Evolutionary conservation across 192 early-diverging fungal species (phyloP), one percentile per base, ranked within the genome.

Genomic region (Pilobolus umbonatus): DNA sequence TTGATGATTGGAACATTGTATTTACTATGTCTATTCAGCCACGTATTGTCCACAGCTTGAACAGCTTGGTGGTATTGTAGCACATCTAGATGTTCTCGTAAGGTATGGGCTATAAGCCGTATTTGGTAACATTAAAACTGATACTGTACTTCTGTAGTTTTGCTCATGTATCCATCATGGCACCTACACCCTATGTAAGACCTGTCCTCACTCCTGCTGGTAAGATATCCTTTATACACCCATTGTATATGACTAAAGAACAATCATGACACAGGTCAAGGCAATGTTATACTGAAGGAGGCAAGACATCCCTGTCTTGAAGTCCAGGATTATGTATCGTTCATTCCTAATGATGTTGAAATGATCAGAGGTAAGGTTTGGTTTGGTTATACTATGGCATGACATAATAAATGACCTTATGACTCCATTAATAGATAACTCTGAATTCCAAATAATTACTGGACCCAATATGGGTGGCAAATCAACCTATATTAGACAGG

Each of bases 391-490:
- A n/a, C n/a, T n/a, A n/a, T n/a, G n/a, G n/a, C 28, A 14, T 54
- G 15, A 8, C 9, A 36, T 36, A 36, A 17, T 14, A 17, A 45
- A 45, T 45, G 5, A 6, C n/a, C n/a, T n/a, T n/a, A 57, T 29
- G 31, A 7, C 42, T 19, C 46, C 21, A 40, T 28, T 7, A 39
- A 45, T 51, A 82, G 81, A 66, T 61, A 56, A 73, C 22, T 77
- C 75, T 4, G 85, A 86, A 62, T 95, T 98, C 58, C 79, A 84
- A 28, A 92, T 98, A 34, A 95, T 98, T 45, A 95, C 94, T 0
- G 95, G 95, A 0, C 96, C 96, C 14, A 98, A 98, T 72, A 98
- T 98, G 96, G 93, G 94, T 57, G 96, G 96, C 38, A 98, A 98
- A 68, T 94, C 92, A 7, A 98, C 96, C 0, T 98, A 93, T 68